These are phyloP conservation scores for Xylaria flabelliformis DNA, from an alignment of 495 filamentous ascomycete species.

Conservation along the genomic window DNA sequence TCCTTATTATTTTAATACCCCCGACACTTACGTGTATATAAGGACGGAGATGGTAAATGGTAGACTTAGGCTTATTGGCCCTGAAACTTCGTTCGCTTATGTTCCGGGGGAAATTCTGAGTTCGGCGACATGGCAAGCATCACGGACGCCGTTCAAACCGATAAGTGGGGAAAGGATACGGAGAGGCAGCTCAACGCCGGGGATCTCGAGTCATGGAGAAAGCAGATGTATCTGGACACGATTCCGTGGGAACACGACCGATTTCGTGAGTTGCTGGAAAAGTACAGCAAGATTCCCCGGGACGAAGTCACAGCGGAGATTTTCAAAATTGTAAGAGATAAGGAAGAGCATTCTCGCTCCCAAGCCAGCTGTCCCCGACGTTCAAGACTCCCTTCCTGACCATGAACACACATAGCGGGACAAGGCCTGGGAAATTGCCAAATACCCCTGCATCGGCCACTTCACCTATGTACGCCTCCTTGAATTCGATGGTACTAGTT, in stretches of 20 bases:
- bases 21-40: background rate
- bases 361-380: background rate
- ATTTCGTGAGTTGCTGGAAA: slow-evolving; percentile 43
- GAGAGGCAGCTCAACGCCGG: slow-evolving; percentile 14
- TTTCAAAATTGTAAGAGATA: slow-evolving; percentile 44
- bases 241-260: slow-evolving; percentile 14
- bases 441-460: slow-evolving; percentile 51
- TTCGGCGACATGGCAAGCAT: background rate
- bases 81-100: background rate
- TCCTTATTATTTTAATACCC: background rate
- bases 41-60: background rate
- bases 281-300: slow-evolving; percentile 50
- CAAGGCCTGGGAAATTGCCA: slow-evolving; percentile 45
- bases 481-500: slow-evolving; percentile 32
- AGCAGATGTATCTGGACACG: slow-evolving; percentile 10
- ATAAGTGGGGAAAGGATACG: slow-evolving; percentile 17
- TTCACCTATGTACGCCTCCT: slow-evolving; percentile 50
- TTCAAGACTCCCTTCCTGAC: background rate
- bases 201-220: slow-evolving; percentile 1
- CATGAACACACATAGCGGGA: slow-evolving; percentile 39
- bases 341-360: background rate
- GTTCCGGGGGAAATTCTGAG: background rate
- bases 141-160: background rate
- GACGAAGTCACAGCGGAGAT: slow-evolving; percentile 52
- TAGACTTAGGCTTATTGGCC: background rate